Evolutionary conservation across 345 rosid species (phyloP).

Genomic region (Bretschneidera sinensis): DNA sequence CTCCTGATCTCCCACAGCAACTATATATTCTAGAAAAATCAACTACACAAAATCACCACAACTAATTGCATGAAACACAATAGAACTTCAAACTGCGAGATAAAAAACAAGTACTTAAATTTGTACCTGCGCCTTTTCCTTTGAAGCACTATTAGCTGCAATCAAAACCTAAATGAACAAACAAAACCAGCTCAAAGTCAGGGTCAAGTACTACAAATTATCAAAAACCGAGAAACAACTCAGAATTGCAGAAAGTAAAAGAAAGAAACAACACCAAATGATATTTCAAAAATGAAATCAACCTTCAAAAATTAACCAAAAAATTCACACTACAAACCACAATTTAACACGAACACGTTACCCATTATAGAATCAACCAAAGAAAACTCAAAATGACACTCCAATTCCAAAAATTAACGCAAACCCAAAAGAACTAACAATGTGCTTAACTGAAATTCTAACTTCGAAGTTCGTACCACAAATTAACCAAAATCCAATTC

Average conservation of each 20-base stretch:
- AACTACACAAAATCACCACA: background rate
- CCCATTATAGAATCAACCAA: background rate
- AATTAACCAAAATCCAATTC: no score
- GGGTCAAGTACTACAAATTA: background rate
- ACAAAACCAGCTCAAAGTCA: constrained; percentile 14
- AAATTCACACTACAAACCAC: no score
- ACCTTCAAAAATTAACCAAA: background rate
- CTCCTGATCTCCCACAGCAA: no score
- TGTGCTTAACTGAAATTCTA: no score
- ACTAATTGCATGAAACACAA: background rate
- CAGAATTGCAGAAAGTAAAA: no score
- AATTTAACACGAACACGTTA: no score
- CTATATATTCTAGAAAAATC: no score
- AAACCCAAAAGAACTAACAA: no score
- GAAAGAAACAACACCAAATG: background rate
- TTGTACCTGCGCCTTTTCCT: constrained; percentile 80
- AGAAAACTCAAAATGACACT: background rate
- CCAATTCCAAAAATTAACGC: background rate
- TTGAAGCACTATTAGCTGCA: constrained; percentile 64
- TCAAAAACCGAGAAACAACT: background rate
- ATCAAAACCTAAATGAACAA: constrained; percentile 54
- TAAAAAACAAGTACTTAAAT: background rate
- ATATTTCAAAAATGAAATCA: no score
- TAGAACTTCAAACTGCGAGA: background rate
- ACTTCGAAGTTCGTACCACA: no score